A percentile compares a stretch with the other conserved stretches of the same genome.
Evolutionary conservation across 139 green algal genomes (phyloP).

Genomic region (Micractinium conductrix): DNA sequence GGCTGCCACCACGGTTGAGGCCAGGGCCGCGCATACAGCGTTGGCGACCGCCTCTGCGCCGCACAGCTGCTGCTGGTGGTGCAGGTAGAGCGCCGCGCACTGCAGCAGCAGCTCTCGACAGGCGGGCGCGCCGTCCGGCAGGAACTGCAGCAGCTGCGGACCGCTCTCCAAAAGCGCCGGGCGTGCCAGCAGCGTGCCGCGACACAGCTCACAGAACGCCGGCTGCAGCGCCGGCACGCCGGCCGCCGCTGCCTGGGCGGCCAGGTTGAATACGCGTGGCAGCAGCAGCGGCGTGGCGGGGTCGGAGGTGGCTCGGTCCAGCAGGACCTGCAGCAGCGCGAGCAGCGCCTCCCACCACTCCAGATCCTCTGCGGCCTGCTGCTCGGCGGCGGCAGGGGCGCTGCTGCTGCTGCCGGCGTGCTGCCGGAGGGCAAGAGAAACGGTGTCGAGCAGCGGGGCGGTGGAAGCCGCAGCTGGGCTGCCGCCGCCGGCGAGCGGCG

Average conservation of each 20-base stretch:
- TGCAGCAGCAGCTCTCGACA: slow-evolving; percentile 12
- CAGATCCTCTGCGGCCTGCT: background rate
- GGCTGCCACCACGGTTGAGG: background rate
- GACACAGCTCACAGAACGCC: background rate
- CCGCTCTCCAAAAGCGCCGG: background rate
- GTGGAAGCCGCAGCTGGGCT: background rate
- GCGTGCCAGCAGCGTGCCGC: background rate
- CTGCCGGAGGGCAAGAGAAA: background rate
- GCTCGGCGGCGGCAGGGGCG: background rate
- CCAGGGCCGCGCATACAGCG: background rate
- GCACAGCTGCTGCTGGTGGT: slow-evolving; percentile 17
- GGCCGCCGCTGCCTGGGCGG: background rate
- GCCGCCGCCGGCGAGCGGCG: background rate
- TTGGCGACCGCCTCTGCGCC: background rate
- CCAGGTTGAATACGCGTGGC: slow-evolving; percentile 1
- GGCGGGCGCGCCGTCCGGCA: background rate
- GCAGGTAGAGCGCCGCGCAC: slow-evolving; percentile 30
- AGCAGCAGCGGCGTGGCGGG: background rate
- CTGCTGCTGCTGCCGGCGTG: background rate
- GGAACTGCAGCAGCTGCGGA: slow-evolving; percentile 6
- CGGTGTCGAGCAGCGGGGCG: slow-evolving; percentile 9
- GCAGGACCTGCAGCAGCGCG: slow-evolving; percentile 21
- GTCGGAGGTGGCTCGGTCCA: background rate
- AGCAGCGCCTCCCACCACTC: slow-evolving; percentile 26
- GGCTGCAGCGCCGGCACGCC: background rate